Evolutionary conservation across 495 filamentous ascomycete species (phyloP).

Genomic region (Mycothermus thermophilus): DNA sequence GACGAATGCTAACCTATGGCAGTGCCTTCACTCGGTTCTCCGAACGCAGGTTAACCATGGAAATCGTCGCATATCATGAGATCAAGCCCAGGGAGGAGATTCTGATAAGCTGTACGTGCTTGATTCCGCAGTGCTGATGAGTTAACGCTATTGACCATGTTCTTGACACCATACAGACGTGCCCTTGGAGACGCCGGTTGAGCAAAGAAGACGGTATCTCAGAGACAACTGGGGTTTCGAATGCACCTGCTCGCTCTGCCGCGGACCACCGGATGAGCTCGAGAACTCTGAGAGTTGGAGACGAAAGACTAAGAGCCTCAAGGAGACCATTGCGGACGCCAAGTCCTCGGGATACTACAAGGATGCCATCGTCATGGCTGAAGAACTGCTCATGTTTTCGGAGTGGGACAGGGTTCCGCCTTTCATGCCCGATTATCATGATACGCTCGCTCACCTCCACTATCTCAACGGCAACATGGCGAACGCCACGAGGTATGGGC

Average conservation of each 20-base stretch:
- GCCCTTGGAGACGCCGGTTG: slow-evolving; percentile 15
- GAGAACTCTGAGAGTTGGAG: slow-evolving; percentile 24
- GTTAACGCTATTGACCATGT: not conserved
- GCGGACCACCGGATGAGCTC: slow-evolving; percentile 15
- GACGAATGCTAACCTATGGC: slow-evolving; percentile 4
- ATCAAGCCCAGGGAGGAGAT: slow-evolving; percentile 31
- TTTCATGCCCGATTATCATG: slow-evolving; percentile 24
- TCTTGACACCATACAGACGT: slow-evolving; percentile 13
- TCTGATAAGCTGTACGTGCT: slow-evolving; percentile 26
- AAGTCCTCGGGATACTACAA: slow-evolving; percentile 19
- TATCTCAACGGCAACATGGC: slow-evolving; percentile 18
- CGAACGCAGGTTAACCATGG: slow-evolving; percentile 18
- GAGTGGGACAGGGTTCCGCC: slow-evolving; percentile 20
- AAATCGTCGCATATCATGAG: slow-evolving; percentile 23
- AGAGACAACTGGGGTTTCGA: slow-evolving; percentile 25
- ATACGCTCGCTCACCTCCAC: slow-evolving; percentile 24
- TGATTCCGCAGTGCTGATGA: not conserved
- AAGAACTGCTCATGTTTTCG: slow-evolving; percentile 20
- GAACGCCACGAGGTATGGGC: slow-evolving; percentile 23
- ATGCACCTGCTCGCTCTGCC: slow-evolving; percentile 28
- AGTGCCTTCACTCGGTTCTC: slow-evolving; percentile 29
- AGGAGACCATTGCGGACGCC: slow-evolving; percentile 19
- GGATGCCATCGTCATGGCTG: slow-evolving; percentile 21
- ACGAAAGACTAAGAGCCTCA: slow-evolving; percentile 18
- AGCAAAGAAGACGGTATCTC: slow-evolving; percentile 17